Conservation (phyloP, 495 filamentous ascomycete genomes). For the Xylaria palmicola region DNA sequence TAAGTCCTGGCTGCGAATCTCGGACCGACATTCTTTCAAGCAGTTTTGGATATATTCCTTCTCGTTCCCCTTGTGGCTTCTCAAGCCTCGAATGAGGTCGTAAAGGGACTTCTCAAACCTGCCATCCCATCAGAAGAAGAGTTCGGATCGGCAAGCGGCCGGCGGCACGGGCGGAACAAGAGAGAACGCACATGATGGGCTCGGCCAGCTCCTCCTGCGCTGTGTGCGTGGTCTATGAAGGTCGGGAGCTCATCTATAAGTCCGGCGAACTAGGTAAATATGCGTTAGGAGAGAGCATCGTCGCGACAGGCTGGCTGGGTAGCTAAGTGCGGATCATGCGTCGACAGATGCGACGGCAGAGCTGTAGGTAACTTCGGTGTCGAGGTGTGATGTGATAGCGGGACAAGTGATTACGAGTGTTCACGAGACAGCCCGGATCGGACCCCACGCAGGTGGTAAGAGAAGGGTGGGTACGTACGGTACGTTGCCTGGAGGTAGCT, state of each 20-base stretch:
- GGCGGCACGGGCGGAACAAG: background rate
- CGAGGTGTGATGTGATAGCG: background rate
- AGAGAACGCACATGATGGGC: constrained; percentile 28
- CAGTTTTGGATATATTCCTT: constrained; percentile 88
- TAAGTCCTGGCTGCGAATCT: constrained; percentile 90
- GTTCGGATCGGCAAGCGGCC: background rate
- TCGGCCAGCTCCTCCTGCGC: constrained; percentile 4
- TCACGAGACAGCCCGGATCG: background rate
- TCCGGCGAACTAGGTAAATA: constrained; percentile 4
- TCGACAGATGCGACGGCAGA: background rate
- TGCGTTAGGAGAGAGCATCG: constrained; percentile 8
- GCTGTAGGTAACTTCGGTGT: constrained; percentile 2
- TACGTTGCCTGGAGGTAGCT: too few species aligned
- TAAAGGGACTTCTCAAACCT: constrained; percentile 99
- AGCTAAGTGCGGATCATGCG: background rate
- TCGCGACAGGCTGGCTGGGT: background rate
- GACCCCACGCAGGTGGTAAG: background rate
- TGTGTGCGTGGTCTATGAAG: background rate
- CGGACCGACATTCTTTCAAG: constrained; percentile 88
- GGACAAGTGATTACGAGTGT: background rate
- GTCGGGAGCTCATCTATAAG: constrained; percentile 4
- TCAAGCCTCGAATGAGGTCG: constrained; percentile 94
- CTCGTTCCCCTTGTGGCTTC: constrained; percentile 91
- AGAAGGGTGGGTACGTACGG: too few species aligned
- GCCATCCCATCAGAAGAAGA: constrained; percentile 26